phyloP scores from a whole-genome alignment of 2,329 filamentous ascomycete genomes.

The Trichoderma koningii region DNA sequence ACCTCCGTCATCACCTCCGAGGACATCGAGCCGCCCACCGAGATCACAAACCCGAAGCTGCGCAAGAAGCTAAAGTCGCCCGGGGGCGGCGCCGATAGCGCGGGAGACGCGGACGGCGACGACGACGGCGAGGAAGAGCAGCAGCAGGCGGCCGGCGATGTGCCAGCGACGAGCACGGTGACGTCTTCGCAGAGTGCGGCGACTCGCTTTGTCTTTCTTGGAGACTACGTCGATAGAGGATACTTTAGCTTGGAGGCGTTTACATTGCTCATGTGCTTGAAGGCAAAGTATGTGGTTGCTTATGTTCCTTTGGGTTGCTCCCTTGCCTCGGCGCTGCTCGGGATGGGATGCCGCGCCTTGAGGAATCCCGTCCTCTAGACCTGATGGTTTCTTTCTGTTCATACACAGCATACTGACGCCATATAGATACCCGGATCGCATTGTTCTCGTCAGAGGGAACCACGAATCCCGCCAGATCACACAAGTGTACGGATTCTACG shows the following conservation, averaged over 20 bases:
- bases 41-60: constrained; percentile 84
- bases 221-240: constrained; percentile 95
- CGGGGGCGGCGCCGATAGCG: constrained; percentile 39
- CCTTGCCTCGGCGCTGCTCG: neutral
- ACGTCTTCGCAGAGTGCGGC: constrained; percentile 52
- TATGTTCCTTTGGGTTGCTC: neutral
- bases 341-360: no score
- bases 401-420: constrained; percentile 25
- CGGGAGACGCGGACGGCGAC: constrained; percentile 55
- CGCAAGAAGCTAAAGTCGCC: constrained; percentile 74
- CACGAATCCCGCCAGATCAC: constrained; percentile 98
- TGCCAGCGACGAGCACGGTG: constrained; percentile 31
- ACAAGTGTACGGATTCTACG: constrained; percentile 98
- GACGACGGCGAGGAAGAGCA: constrained; percentile 46
- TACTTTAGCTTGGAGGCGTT: constrained; percentile 99
- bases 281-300: constrained; percentile 57
- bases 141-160: neutral
- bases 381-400: no score
- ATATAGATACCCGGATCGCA: constrained; percentile 83
- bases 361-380: neutral
- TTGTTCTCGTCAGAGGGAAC: constrained; percentile 95
- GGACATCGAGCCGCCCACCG: constrained; percentile 86
- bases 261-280: constrained; percentile 92
- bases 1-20: constrained; percentile 82
- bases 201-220: constrained; percentile 63